Evolutionary conservation across 768 basidiomycete genomes (phyloP), one percentile per base, ranked within the genome.

Genomic region (Boletus fagicola): DNA sequence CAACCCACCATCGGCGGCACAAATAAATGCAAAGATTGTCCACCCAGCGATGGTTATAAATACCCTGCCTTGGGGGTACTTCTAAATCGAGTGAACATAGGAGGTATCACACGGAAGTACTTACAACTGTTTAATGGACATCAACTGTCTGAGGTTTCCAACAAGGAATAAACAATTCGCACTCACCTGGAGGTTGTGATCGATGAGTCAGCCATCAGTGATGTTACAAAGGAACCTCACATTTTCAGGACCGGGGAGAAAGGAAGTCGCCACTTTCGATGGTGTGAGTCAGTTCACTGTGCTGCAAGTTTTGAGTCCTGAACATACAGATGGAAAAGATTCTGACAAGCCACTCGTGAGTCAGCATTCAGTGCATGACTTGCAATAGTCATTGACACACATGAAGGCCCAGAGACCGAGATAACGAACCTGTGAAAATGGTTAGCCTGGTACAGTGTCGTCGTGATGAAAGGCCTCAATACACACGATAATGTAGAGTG

Each of bases 341-440:
- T 11, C 40, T 49, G 10, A 18, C 11, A 26, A 33, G 31, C 11
- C 24, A 16, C 6, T 18, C 6, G 2, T 12, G 1, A 5, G 5
- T 54, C 4, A 51, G 9, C 9, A 31, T 49, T 24, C 42, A 15
- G 16, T 26, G 30, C 24, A 9, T 5, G 7, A 4, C 8, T 18
- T 20, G 38, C 1, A 16, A 28, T 46, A 7, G 9, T 5, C 30
- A 30, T 3, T 26, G 30, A 51, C 54, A 22, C 11, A 57, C 54
- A 59, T 49, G 15, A 47, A 38, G 1, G n/a, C 12, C 4, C 28
- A 47, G 26, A 56, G 24, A 5, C 58, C 44, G 11, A 46, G 7
- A 57, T 60, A 57, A 26, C 58, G 55, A n/a, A 57, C 39, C 58
- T 60, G 36, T 20, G 20, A 26, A 2, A 13, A 24, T 18, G 16